Percentiles rank a stretch among this genome's conserved stretches.
These are phyloP conservation scores for Phytophthora meadii DNA, from an alignment of 352 stramenopile genomes.

Conservation along the genomic window DNA sequence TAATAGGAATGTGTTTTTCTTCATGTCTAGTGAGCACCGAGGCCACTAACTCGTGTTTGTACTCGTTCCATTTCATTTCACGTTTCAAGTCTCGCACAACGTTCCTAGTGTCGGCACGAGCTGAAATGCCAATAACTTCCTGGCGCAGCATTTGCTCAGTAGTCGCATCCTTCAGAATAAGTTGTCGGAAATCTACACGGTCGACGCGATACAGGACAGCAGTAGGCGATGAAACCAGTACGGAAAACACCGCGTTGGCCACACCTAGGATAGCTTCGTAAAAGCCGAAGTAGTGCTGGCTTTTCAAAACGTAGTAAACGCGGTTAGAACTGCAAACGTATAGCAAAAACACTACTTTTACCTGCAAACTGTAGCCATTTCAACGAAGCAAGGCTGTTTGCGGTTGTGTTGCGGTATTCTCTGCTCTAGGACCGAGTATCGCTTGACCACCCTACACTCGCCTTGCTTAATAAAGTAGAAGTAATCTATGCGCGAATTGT, in stretches of 20 bases:
- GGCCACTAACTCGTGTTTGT: slow-evolving; percentile 54
- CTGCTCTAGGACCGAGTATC: slow-evolving; percentile 38
- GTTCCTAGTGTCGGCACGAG: slow-evolving; percentile 47
- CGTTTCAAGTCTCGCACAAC: slow-evolving; percentile 55
- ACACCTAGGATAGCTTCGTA: slow-evolving; percentile 57
- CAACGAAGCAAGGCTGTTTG: slow-evolving; percentile 51
- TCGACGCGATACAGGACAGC: slow-evolving; percentile 72
- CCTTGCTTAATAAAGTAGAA: slow-evolving; percentile 76
- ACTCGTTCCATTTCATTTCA: slow-evolving; percentile 58
- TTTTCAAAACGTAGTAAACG: slow-evolving; percentile 13
- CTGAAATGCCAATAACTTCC: slow-evolving; percentile 49
- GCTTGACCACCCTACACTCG: slow-evolving; percentile 70
- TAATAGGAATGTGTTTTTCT: slow-evolving; percentile 43
- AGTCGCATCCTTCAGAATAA: slow-evolving; percentile 57
- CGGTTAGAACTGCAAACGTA: slow-evolving; percentile 3
- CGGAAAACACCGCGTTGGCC: slow-evolving; percentile 54
- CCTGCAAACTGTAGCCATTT: slow-evolving; percentile 65
- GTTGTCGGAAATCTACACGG: slow-evolving; percentile 73
- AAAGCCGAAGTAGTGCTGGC: slow-evolving; percentile 68
- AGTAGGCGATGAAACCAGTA: slow-evolving; percentile 66
- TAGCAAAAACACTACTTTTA: slow-evolving; percentile 12
- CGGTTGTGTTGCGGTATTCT: slow-evolving; percentile 9
- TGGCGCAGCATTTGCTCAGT: slow-evolving; percentile 54
- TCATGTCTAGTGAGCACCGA: slow-evolving; percentile 47
- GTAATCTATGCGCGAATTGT: slow-evolving; percentile 32